These are phyloP conservation scores for Cerioporus squamosus DNA, from an alignment of 1,284 basidiomycete genomes.

Conservation along the genomic window DNA sequence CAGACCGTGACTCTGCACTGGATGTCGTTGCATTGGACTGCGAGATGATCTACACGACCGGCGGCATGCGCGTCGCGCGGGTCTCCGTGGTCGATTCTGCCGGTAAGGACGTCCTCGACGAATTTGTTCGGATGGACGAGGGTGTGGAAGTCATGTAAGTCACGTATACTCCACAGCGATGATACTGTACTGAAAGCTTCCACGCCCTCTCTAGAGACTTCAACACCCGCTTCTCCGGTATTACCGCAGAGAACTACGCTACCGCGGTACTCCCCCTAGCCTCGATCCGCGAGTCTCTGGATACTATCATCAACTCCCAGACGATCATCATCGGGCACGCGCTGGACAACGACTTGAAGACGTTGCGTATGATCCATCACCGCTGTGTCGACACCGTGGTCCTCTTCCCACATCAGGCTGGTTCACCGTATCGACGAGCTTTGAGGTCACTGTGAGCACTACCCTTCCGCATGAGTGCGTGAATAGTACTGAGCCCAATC, in stretches of 20 bases:
- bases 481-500: neutral
- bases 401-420: constrained; percentile 82
- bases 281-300: constrained; percentile 68
- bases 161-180: neutral
- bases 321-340: constrained; percentile 88
- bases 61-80: constrained; percentile 85
- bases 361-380: constrained; percentile 83
- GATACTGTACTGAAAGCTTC: too few relatives aligned
- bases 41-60: constrained; percentile 93
- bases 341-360: constrained; percentile 89
- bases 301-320: constrained; percentile 70
- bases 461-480: neutral
- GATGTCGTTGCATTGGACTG: constrained; percentile 88
- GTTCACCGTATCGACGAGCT: constrained; percentile 78
- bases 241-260: constrained; percentile 63
- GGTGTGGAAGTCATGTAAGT: constrained; percentile 80
- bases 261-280: constrained; percentile 64
- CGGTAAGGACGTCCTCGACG: constrained; percentile 79
- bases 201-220: constrained; percentile 63
- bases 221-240: constrained; percentile 90
- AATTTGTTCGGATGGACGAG: constrained; percentile 80
- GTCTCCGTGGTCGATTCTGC: constrained; percentile 84
- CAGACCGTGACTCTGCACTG: constrained; percentile 46
- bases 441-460: constrained; percentile 75
- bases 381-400: constrained; percentile 84